Conservation (phyloP, 2,329 filamentous ascomycete genomes). For the Aspergillus cejpii region DNA sequence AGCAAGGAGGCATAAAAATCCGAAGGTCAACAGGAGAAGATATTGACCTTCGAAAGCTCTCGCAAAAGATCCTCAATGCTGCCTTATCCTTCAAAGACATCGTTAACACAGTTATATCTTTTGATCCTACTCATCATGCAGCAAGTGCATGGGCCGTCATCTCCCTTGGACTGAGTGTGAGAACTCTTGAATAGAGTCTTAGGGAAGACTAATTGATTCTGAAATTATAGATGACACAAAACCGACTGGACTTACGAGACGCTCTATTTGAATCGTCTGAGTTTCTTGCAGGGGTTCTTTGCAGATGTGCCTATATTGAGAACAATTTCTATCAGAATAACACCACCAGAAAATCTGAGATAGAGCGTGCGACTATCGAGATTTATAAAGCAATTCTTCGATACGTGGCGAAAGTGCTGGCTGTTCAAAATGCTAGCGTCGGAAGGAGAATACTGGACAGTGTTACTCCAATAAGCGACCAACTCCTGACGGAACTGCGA, state of each 20-base stretch:
- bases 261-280: too few relatives aligned
- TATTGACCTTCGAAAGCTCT: conserved; percentile 3
- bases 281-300: too few relatives aligned
- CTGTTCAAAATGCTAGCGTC: background rate
- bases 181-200: background rate
- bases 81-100: conserved; percentile 13
- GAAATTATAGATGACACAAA: conserved; percentile 11
- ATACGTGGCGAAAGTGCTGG: conserved; percentile 7
- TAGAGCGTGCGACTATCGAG: conserved; percentile 3
- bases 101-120: conserved; percentile 5
- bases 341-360: background rate
- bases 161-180: conserved; percentile 15
- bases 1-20: conserved; percentile 2
- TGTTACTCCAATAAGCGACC: conserved; percentile 8
- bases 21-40: conserved; percentile 2
- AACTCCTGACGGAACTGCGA: conserved; percentile 10
- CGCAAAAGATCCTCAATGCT: conserved; percentile 11
- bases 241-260: too few relatives aligned
- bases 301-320: conserved; percentile 14
- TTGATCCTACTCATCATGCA: conserved; percentile 14
- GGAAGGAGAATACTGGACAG: conserved; percentile 8
- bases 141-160: conserved; percentile 15
- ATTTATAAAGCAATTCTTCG: conserved; percentile 12
- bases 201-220: background rate
- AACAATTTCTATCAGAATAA: conserved; percentile 7